These are phyloP conservation scores for Coemansia sp. DNA, from an alignment of 192 early-diverging fungal genomes.

Conservation along the genomic window DNA sequence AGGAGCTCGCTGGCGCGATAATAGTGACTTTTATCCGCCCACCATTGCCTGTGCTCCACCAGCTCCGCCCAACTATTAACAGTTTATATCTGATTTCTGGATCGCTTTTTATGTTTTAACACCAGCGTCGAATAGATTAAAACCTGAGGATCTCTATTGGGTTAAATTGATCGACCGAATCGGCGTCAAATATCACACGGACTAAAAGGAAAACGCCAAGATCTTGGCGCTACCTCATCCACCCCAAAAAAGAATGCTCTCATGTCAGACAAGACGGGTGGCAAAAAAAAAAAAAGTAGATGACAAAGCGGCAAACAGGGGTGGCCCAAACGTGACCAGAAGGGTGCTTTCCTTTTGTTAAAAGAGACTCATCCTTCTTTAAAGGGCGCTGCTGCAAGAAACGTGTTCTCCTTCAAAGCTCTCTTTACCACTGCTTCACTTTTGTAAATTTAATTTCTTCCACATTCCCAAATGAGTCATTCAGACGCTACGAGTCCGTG, in stretches of 20 bases:
- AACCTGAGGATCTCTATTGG: too few species aligned
- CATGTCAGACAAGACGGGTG: too few species aligned
- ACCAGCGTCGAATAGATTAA: too few species aligned
- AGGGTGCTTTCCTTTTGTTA: background rate
- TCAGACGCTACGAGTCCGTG: slow-evolving; percentile 14
- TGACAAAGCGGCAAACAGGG: background rate
- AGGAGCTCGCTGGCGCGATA: background rate
- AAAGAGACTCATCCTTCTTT: background rate
- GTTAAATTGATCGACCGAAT: background rate
- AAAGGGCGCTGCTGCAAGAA: background rate
- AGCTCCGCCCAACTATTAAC: background rate
- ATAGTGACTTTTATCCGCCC: background rate
- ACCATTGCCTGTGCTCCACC: background rate
- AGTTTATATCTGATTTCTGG: background rate
- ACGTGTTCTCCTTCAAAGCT: background rate
- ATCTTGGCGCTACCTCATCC: background rate
- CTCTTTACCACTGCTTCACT: background rate
- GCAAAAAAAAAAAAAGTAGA: background rate
- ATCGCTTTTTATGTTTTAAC: too few species aligned
- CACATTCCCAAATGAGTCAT: slow-evolving; percentile 17
- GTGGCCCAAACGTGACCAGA: background rate
- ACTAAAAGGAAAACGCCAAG: background rate
- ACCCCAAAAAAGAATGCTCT: background rate
- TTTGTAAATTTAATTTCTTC: background rate
- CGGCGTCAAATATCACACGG: background rate